A percentile compares a stretch with the other conserved stretches of the same genome.
Evolutionary conservation across 306 rosid genomes (phyloP).

Genomic region (Malus domestica): ASM211411v1 NC_041793.1:35433001-35433500

Average conservation of each 20-base stretch:
- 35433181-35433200: slow-evolving; percentile 32
- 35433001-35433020: background rate
- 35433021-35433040: background rate
- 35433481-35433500: slow-evolving; percentile 62
- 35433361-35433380: slow-evolving; percentile 72
- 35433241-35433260: slow-evolving; percentile 53
- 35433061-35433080: background rate
- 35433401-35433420: slow-evolving; percentile 76
- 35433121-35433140: background rate
- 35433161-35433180: slow-evolving; percentile 28
- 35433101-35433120: background rate
- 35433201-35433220: slow-evolving; percentile 53
- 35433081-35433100: background rate
- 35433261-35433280: slow-evolving; percentile 51
- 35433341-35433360: slow-evolving; percentile 62
- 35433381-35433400: slow-evolving; percentile 63
- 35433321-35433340: slow-evolving; percentile 83
- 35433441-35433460: slow-evolving; percentile 77
- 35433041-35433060: background rate
- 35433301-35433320: slow-evolving; percentile 83
- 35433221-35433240: slow-evolving; percentile 38
- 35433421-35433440: slow-evolving; percentile 74
- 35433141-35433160: background rate
- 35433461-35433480: slow-evolving; percentile 64
- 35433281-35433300: slow-evolving; percentile 67